These are phyloP conservation scores for Ceriops tagal DNA, from an alignment of 345 rosid species.

Conservation along the genomic window DNA sequence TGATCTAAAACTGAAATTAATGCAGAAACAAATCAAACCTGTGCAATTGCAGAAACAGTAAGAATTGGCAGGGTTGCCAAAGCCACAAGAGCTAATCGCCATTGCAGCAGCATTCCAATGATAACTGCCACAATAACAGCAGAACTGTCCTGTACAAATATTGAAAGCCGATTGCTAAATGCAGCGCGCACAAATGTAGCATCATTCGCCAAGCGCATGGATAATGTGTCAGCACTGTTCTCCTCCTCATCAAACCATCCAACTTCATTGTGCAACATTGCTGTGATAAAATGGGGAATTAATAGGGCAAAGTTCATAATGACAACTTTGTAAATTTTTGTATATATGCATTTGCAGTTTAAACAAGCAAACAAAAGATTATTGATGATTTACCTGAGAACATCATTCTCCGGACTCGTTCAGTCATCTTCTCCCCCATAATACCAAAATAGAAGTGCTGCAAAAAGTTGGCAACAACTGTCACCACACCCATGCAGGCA, in stretches of 20 bases:
- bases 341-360: background rate
- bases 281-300: slow-evolving; percentile 44
- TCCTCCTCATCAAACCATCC: slow-evolving; percentile 99
- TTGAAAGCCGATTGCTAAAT: slow-evolving; percentile 97
- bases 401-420: slow-evolving; percentile 97
- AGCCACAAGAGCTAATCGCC: slow-evolving; percentile 96
- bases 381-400: slow-evolving; percentile 67
- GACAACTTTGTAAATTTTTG: slow-evolving; percentile 2
- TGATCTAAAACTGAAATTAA: slow-evolving; percentile 1
- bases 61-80: slow-evolving; percentile 89
- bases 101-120: slow-evolving; percentile 83
- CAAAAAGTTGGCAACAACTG: slow-evolving; percentile 93
- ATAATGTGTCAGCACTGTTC: slow-evolving; percentile 87
- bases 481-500: slow-evolving; percentile 97
- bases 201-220: slow-evolving; percentile 99
- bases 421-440: slow-evolving; percentile 99
- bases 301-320: slow-evolving; percentile 18
- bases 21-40: slow-evolving; percentile 52
- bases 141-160: slow-evolving; percentile 92
- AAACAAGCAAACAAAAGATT: slow-evolving; percentile 8
- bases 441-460: slow-evolving; percentile 99
- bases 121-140: slow-evolving; percentile 87
- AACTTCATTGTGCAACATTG: slow-evolving; percentile 96
- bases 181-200: slow-evolving; percentile 99
- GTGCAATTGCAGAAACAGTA: slow-evolving; percentile 85